Base-by-base conservation (phyloP, 352 stramenopile species). In the Globisporangium mamillatum region DNA sequence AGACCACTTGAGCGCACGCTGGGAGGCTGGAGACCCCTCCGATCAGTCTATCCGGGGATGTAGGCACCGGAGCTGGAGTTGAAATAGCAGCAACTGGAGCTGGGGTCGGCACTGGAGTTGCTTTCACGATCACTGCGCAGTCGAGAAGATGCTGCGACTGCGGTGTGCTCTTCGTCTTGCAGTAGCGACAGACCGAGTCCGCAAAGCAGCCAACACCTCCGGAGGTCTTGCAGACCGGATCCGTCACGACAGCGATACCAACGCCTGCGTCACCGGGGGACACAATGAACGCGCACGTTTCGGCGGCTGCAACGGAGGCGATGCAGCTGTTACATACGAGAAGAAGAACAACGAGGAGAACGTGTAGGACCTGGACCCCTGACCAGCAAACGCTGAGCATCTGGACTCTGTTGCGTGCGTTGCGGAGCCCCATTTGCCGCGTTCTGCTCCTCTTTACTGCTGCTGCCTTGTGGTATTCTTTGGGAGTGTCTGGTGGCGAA, bases 111-210 rank as follows among this genome's bases (percentile, higher is more conserved):
- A 16, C 48, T 57, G 57, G 16, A 4, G 14, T 12, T 41, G 24
- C 0, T n/a, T 22, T 44, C n/a, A 4, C 55, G 10, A 52, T 10
- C 25, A 50, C 29, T 12, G 22, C 2, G 24, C 68, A 74, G 55
- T 74, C 64, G 25, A 68, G 3, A 24, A 74, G 38, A 24, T 71
- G 60, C 25, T 66, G 46, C 27, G 68, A 66, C 46, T 74, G 57
- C 8, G 48, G 2, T 2, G 68, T 72, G 44, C 32, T 67, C 34
- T 34, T 50, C 7, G 36, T 68, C n/a, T 72, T 71, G 54, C 68
- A 74, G 24, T 68, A 74, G 38, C 68, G 68, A 16, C 68, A 73
- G 2, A 68, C 36, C 1, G 63, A 68, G 10, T 36, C 38, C 32
- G 6, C 36, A 38, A 67, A 60, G 64, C 68, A 73, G 10, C 68